Evolutionary conservation across 306 rosid genomes (phyloP).

Genomic region (Gynostemma pentaphyllum): DNA sequence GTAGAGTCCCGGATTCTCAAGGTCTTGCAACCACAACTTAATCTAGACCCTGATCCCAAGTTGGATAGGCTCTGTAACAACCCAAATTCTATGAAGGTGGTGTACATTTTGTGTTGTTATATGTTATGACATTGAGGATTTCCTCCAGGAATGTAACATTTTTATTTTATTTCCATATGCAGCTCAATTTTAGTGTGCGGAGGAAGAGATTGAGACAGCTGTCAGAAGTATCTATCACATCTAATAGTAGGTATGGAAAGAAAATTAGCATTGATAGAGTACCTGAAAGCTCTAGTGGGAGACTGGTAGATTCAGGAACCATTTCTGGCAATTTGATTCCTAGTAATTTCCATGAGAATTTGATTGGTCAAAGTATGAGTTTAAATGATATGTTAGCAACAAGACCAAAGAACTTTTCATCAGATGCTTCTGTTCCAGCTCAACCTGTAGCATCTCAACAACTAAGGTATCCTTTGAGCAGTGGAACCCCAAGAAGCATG

Average conservation of each 20-base stretch:
- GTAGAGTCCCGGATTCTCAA: slow-evolving; percentile 76
- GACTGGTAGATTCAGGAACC: slow-evolving; percentile 55
- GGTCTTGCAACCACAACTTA: slow-evolving; percentile 80
- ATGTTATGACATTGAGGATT: slow-evolving; percentile 13
- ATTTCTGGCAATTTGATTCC: slow-evolving; percentile 39
- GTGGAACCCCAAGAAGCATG: slow-evolving; percentile 53
- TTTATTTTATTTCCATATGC: slow-evolving; percentile 29
- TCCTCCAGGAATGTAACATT: slow-evolving; percentile 19
- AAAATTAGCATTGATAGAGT: slow-evolving; percentile 77
- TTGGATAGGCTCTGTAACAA: slow-evolving; percentile 62
- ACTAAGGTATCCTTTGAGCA: slow-evolving; percentile 54
- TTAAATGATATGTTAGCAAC: slow-evolving; percentile 36
- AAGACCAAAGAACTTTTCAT: slow-evolving; percentile 42
- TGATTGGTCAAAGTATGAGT: slow-evolving; percentile 35
- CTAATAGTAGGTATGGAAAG: slow-evolving; percentile 57
- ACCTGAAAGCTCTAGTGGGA: slow-evolving; percentile 41
- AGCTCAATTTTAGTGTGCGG: slow-evolving; percentile 56
- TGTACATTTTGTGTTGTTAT: slow-evolving; percentile 7
- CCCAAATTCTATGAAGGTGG: slow-evolving; percentile 62
- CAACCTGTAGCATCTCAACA: slow-evolving; percentile 41
- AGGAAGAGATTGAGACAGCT: slow-evolving; percentile 71
- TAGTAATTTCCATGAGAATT: slow-evolving; percentile 50
- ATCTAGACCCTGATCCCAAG: slow-evolving; percentile 73
- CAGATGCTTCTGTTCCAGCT: slow-evolving; percentile 61
- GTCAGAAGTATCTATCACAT: slow-evolving; percentile 57